phyloP scores from a whole-genome alignment of 2,329 filamentous ascomycete genomes.

The Penicillium hordei region DNA sequence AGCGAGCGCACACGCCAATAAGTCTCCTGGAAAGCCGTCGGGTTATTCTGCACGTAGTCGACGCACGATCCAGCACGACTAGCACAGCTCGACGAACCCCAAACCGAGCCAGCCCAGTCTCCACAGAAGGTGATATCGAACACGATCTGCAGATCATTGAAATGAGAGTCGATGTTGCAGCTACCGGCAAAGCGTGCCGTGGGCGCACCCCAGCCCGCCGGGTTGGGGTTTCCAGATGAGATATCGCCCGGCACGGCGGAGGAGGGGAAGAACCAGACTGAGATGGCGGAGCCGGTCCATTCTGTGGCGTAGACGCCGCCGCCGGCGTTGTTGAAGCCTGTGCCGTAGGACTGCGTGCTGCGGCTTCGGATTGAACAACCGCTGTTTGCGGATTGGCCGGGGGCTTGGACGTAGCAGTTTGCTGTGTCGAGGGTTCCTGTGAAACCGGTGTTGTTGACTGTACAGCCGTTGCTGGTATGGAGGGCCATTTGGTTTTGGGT shows the following conservation, averaged over 20 bases:
- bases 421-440: slow-evolving; percentile 49
- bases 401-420: slow-evolving; percentile 58
- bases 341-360: slow-evolving; percentile 58
- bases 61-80: slow-evolving; percentile 65
- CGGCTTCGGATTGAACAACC: slow-evolving; percentile 61
- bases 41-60: slow-evolving; percentile 70
- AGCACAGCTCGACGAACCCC: slow-evolving; percentile 61
- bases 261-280: slow-evolving; percentile 81
- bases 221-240: slow-evolving; percentile 59
- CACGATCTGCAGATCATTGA: slow-evolving; percentile 69
- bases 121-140: slow-evolving; percentile 84
- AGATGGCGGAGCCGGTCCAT: slow-evolving; percentile 72
- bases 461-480: slow-evolving; percentile 64
- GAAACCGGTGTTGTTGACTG: slow-evolving; percentile 53
- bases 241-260: slow-evolving; percentile 64
- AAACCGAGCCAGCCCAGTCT: slow-evolving; percentile 76
- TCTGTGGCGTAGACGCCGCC: slow-evolving; percentile 74
- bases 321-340: slow-evolving; percentile 67
- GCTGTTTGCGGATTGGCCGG: slow-evolving; percentile 45
- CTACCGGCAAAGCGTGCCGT: slow-evolving; percentile 65
- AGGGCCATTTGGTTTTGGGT: slow-evolving; percentile 63
- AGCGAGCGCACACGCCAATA: slow-evolving; percentile 77
- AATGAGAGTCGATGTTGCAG: slow-evolving; percentile 71
- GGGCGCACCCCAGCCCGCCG: slow-evolving; percentile 67
- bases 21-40: slow-evolving; percentile 66